These are phyloP conservation scores for Podospora bellae-mahoneyi DNA, from an alignment of 495 filamentous ascomycete genomes.

Conservation along the genomic window DNA sequence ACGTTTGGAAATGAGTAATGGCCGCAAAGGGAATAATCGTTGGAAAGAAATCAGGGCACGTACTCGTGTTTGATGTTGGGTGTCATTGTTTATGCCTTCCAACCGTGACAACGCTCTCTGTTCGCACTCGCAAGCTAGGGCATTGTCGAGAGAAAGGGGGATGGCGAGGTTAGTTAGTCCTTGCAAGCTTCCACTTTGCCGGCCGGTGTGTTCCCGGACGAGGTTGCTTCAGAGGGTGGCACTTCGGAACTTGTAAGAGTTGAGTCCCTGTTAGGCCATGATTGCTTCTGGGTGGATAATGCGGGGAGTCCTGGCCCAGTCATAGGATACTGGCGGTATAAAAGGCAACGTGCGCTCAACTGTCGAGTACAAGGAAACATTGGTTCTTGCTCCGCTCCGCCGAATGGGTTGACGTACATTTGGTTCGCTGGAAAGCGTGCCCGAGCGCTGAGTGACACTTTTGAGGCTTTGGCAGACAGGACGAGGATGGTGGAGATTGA, in stretches of 20 bases:
- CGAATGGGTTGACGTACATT: not conserved
- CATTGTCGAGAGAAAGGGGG: not conserved
- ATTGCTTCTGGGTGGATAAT: not conserved
- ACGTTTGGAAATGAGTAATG: too few relatives aligned
- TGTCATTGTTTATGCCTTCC: not conserved
- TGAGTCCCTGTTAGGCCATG: not conserved
- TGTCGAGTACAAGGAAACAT: not conserved
- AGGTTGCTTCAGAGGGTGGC: not conserved
- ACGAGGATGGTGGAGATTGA: too few relatives aligned
- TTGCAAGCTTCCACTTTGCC: not conserved
- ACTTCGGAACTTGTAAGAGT: not conserved
- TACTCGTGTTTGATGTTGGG: not conserved
- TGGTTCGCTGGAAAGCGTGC: not conserved
- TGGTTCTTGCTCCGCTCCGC: not conserved
- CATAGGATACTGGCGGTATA: not conserved
- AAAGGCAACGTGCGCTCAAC: not conserved
- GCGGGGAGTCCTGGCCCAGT: not conserved
- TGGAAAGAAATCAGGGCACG: not conserved
- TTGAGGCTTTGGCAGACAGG: too few relatives aligned
- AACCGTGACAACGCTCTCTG: not conserved
- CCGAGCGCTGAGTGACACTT: too few relatives aligned
- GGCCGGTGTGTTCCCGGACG: not conserved
- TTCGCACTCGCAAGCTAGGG: too few relatives aligned
- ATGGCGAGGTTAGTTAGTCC: not conserved
- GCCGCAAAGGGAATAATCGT: not conserved